Evolutionary conservation across 331 rosid species (phyloP).

Genomic region (Quercus phellos): DNA sequence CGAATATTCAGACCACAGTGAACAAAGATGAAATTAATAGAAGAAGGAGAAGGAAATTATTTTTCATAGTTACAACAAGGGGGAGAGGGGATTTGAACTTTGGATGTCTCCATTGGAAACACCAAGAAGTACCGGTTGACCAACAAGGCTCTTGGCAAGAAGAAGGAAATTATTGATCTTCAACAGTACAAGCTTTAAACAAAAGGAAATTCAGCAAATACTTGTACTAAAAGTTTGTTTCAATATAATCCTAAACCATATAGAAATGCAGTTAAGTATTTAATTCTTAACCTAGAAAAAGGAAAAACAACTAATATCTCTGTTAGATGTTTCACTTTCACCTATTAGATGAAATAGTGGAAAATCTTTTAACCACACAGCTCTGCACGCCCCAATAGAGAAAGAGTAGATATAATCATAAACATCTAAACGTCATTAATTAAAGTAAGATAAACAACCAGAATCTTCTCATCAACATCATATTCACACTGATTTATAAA

Average conservation of each 20-base stretch:
- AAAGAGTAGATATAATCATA: not conserved
- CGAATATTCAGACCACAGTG: too few relatives aligned
- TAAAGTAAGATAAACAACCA: not conserved
- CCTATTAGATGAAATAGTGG: not conserved
- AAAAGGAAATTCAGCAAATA: not conserved
- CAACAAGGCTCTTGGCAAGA: too few relatives aligned
- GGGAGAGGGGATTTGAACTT: too few relatives aligned
- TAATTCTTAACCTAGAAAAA: not conserved
- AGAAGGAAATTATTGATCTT: not conserved
- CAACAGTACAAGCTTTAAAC: not conserved
- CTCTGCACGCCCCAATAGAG: not conserved
- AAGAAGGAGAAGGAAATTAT: too few relatives aligned
- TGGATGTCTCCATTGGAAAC: too few relatives aligned
- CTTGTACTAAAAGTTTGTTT: not conserved
- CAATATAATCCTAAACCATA: not conserved
- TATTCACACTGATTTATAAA: not conserved
- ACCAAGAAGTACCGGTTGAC: too few relatives aligned
- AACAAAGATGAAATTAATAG: not conserved
- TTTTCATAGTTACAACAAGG: too few relatives aligned
- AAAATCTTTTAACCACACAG: not conserved
- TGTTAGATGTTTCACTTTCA: too few relatives aligned
- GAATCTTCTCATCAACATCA: not conserved
- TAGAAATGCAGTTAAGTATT: not conserved
- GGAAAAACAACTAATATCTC: not conserved
- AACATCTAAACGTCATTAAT: not conserved